Evolutionary conservation across 2,329 filamentous ascomycete species (phyloP).

Genomic region (Ophiocordyceps polyrhachis-furcata): DNA sequence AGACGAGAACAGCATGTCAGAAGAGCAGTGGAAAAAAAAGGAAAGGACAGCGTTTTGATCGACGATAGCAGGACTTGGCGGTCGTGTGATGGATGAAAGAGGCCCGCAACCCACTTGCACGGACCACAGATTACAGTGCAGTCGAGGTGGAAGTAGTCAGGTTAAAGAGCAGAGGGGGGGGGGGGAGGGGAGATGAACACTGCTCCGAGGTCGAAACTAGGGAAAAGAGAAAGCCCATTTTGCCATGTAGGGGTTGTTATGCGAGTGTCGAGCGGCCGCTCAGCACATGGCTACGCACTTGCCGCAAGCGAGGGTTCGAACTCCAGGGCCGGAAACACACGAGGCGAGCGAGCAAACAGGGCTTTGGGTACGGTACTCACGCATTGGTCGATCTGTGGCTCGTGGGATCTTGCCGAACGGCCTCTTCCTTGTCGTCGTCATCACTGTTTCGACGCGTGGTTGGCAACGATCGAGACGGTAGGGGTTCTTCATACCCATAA

Average conservation of each 20-base stretch:
- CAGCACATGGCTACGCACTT: too few species aligned
- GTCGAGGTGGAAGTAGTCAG: neutral
- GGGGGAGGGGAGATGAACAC: neutral
- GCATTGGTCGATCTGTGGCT: constrained; percentile 57
- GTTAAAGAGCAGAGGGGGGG: neutral
- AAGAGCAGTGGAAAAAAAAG: neutral
- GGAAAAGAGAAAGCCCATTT: neutral
- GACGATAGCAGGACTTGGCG: neutral
- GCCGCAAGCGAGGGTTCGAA: too few species aligned
- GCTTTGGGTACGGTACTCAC: constrained; percentile 36
- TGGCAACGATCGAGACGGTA: constrained; percentile 73
- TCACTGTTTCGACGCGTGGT: constrained; percentile 80
- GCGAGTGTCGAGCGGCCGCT: neutral
- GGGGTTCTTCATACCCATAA: constrained; percentile 30
- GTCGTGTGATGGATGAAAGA: neutral
- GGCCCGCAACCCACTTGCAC: neutral
- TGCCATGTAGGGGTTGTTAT: neutral
- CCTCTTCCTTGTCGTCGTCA: constrained; percentile 69
- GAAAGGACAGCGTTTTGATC: neutral
- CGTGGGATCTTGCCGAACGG: constrained; percentile 48
- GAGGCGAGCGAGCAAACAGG: neutral
- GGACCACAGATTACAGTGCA: neutral
- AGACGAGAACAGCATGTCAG: constrained; percentile 2
- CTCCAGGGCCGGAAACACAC: neutral
- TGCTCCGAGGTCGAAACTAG: too few species aligned